Percentiles rank a stretch among this genome's conserved stretches.
Conservation (phyloP, 495 filamentous ascomycete genomes). For the Annulohypoxylon maeteangense region DNA sequence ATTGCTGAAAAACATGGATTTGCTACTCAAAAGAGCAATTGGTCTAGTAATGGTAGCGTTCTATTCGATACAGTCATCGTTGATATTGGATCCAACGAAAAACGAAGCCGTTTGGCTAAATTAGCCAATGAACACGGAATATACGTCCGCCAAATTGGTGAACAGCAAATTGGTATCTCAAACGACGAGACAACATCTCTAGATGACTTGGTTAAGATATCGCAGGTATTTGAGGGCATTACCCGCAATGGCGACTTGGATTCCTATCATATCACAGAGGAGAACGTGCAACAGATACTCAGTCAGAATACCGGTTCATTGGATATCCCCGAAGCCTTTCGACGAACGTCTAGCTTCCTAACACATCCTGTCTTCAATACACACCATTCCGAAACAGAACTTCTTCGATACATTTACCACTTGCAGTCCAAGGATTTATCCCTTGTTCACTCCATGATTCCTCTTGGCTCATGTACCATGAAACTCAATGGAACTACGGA, state of each 20-base stretch:
- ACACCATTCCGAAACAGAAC: slow-evolving; percentile 95
- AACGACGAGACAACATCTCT: slow-evolving; percentile 55
- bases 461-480: slow-evolving; percentile 99
- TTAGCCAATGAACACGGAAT: slow-evolving; percentile 36
- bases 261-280: slow-evolving; percentile 50
- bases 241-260: slow-evolving; percentile 49
- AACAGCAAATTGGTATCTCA: slow-evolving; percentile 51
- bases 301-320: slow-evolving; percentile 57
- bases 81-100: slow-evolving; percentile 53
- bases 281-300: slow-evolving; percentile 50
- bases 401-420: slow-evolving; percentile 94
- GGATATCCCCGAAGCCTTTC: slow-evolving; percentile 68
- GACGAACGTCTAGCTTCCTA: slow-evolving; percentile 79
- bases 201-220: slow-evolving; percentile 44
- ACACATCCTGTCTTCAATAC: slow-evolving; percentile 97
- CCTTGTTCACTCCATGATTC: slow-evolving; percentile 97
- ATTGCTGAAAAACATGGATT: slow-evolving; percentile 74
- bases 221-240: slow-evolving; percentile 38
- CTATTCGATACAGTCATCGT: slow-evolving; percentile 88
- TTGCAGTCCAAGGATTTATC: slow-evolving; percentile 96
- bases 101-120: slow-evolving; percentile 9
- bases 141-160: slow-evolving; percentile 42
- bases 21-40: slow-evolving; percentile 66
- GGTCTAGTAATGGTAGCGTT: slow-evolving; percentile 63
- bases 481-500: slow-evolving; percentile 97